Evolutionary conservation across 805 yeast species (phyloP).

Genomic region (Nakazawaea ambrosiae): DNA sequence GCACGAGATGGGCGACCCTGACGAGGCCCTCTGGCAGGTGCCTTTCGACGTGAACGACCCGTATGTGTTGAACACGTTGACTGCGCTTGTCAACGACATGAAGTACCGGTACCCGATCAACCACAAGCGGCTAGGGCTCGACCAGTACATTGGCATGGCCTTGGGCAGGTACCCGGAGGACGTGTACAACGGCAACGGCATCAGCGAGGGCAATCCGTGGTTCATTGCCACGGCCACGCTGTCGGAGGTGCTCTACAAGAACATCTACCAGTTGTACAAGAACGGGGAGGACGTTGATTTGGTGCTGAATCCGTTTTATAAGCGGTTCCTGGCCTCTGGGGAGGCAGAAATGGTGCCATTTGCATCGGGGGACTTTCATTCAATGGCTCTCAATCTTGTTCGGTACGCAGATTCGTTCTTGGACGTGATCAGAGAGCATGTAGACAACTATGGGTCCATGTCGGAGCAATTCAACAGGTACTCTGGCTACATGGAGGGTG

Average conservation of each 20-base stretch:
- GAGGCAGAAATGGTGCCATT: background rate
- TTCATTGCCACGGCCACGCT: conserved; percentile 71
- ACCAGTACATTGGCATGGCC: conserved; percentile 44
- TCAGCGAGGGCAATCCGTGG: conserved; percentile 90
- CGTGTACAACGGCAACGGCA: conserved; percentile 67
- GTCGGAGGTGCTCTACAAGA: conserved; percentile 52
- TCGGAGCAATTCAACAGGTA: conserved; percentile 84
- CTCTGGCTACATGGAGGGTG: conserved; percentile 85
- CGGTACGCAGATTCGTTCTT: conserved; percentile 64
- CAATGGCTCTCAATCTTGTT: conserved; percentile 38
- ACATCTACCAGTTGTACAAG: conserved; percentile 37
- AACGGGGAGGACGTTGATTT: conserved; percentile 27
- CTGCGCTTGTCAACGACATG: conserved; percentile 61
- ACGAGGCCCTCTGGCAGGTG: conserved; percentile 23
- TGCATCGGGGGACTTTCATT: conserved; percentile 36
- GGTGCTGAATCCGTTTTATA: conserved; percentile 11
- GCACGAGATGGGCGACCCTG: conserved; percentile 24
- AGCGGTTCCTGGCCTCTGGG: background rate
- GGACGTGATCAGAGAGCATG: conserved; percentile 50
- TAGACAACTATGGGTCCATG: conserved; percentile 62
- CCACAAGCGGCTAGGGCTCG: conserved; percentile 33
- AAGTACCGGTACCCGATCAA: conserved; percentile 73
- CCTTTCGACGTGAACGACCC: conserved; percentile 61
- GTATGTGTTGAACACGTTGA: conserved; percentile 54
- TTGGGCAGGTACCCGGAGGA: conserved; percentile 94